These are phyloP conservation scores for Aureobasidium sp. DNA, from an alignment of 2,329 filamentous ascomycete species.

Conservation along the genomic window DNA sequence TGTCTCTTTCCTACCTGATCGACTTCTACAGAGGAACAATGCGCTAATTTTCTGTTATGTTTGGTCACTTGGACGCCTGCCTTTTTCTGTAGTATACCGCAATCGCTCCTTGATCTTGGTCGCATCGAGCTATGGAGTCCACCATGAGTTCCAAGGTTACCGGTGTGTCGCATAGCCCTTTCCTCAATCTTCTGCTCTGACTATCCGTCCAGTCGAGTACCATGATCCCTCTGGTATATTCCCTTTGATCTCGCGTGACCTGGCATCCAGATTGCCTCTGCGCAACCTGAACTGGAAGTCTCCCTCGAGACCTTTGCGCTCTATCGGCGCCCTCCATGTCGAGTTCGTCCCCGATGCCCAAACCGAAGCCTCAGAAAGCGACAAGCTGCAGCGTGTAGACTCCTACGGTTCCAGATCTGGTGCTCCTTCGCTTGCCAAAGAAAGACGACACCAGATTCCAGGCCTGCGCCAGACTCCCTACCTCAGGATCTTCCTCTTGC, in stretches of 20 bases:
- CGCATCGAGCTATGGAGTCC: conserved; percentile 26
- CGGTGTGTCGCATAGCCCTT: conserved; percentile 25
- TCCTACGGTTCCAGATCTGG: conserved; percentile 1
- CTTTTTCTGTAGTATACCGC: not conserved
- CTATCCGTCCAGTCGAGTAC: conserved; percentile 68
- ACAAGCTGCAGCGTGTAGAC: conserved; percentile 13
- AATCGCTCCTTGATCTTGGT: not conserved
- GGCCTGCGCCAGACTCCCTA: conserved; percentile 89
- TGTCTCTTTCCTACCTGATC: too few species aligned
- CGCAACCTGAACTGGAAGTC: conserved; percentile 97
- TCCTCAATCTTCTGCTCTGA: conserved; percentile 18
- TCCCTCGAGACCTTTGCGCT: conserved; percentile 78
- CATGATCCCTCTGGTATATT: conserved; percentile 88
- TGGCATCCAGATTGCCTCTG: conserved; percentile 72
- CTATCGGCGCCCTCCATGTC: conserved; percentile 86
- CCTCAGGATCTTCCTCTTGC: conserved; percentile 77
- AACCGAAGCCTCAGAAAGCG: conserved; percentile 16
- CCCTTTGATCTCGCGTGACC: conserved; percentile 66
- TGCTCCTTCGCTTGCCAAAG: conserved; percentile 29
- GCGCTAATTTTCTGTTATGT: not conserved
- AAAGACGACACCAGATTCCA: conserved; percentile 86
- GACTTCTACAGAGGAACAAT: not conserved
- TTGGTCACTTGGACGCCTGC: not conserved
- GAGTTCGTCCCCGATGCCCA: conserved; percentile 58
- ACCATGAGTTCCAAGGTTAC: conserved; percentile 43